Conservation (phyloP, 2,329 filamentous ascomycete species). For the Neonectria sp. region DNA sequence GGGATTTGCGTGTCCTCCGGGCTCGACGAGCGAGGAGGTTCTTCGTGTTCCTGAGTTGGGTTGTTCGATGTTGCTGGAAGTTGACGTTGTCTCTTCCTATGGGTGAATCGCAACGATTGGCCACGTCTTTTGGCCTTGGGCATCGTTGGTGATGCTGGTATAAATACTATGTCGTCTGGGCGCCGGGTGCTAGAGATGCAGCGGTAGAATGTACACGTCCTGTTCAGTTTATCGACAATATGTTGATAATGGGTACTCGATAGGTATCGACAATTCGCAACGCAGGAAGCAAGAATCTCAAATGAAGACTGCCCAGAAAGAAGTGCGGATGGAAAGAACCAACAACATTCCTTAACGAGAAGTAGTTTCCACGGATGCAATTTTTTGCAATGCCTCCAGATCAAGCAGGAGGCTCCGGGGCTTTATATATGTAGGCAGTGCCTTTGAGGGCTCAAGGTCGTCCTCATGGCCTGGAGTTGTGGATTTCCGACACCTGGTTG, state of each 20-base stretch:
- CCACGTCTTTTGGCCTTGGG: neutral
- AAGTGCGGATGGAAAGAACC: neutral
- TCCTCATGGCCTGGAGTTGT: neutral
- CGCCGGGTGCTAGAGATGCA: neutral
- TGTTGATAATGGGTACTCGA: neutral
- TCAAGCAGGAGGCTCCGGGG: neutral
- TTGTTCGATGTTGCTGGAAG: neutral
- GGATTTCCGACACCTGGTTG: neutral
- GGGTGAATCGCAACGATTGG: slow-evolving; percentile 4
- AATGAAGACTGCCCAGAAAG: neutral
- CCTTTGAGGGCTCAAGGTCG: neutral
- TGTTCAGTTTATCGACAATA: neutral
- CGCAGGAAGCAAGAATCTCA: neutral
- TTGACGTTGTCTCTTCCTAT: slow-evolving; percentile 3
- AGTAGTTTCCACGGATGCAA: neutral
- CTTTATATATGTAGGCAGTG: neutral
- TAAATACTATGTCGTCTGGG: neutral
- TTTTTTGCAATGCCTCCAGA: neutral
- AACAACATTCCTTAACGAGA: neutral
- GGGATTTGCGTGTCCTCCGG: neutral
- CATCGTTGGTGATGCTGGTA: slow-evolving; percentile 3
- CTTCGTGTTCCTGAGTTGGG: neutral
- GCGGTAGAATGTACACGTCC: neutral
- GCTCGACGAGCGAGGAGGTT: too few relatives aligned
- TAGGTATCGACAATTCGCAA: neutral